Conservation (phyloP, 495 filamentous ascomycete species). For the Hypoxylon fuscum region DNA sequence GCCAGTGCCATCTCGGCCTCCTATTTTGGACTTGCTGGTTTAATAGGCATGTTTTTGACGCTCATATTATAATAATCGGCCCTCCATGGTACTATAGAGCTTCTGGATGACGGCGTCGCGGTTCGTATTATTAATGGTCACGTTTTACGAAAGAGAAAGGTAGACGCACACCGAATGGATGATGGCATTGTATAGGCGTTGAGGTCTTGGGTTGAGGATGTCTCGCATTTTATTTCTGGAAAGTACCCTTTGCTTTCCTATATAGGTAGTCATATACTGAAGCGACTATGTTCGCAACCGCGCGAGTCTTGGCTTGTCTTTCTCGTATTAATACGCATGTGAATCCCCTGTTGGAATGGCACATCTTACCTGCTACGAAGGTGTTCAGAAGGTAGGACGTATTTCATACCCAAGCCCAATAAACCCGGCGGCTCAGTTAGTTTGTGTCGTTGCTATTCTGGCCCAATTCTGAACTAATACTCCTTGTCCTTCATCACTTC, state of each 20-base stretch:
- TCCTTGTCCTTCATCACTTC: constrained; percentile 1
- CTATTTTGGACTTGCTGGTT: constrained; percentile 29
- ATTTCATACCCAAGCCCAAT: not conserved
- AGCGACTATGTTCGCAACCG: constrained; percentile 3
- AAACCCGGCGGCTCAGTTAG: not conserved
- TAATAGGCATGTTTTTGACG: constrained; percentile 24
- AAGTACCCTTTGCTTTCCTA: not conserved
- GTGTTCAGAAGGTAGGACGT: not conserved
- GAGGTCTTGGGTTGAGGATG: constrained; percentile 14
- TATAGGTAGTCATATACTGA: constrained; percentile 5
- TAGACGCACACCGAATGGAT: constrained; percentile 5
- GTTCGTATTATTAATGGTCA: constrained; percentile 6
- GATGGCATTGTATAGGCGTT: constrained; percentile 34
- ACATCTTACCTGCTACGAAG: constrained; percentile 6
- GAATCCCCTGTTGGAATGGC: not conserved
- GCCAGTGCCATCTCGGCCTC: constrained; percentile 20
- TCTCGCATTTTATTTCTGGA: constrained; percentile 19
- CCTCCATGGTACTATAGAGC: not conserved
- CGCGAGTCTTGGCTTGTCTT: constrained; percentile 7
- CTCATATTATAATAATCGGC: constrained; percentile 8
- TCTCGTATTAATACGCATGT: not conserved
- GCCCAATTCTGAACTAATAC: not conserved
- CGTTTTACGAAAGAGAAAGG: constrained; percentile 17
- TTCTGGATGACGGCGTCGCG: constrained; percentile 18
- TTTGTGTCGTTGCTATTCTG: not conserved